Base-by-base conservation (phyloP, 75 land plant genomes). In the Pseudotsuga menziesii region DNA sequence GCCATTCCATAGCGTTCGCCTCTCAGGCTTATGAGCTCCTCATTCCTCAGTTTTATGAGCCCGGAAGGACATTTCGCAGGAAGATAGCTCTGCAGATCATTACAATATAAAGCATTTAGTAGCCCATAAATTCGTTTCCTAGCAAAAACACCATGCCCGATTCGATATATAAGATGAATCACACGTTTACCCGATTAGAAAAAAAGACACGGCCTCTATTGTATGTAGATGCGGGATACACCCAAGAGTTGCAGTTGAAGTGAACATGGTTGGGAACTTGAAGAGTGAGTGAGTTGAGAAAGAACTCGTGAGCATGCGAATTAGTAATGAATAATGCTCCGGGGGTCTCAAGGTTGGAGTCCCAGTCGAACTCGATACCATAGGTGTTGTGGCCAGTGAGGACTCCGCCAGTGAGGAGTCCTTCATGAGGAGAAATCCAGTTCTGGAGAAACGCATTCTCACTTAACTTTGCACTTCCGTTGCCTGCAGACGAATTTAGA, bases 161-260 rank as follows among this genome's bases (percentile, higher is more conserved):
- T 66, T 2, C 9, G 14, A 36, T 36, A 41, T 44, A 3, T 69
- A 52, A 20, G 7, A 20, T 20, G 72, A 69, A 36, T 36, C 23
- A 69, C 72, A 41, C 44, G 39, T 52, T 66, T 80, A 94, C 98
- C 89, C 88, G 78, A 84, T 94, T 91, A 39, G 83, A 56, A 56
- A 96, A 96, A 87, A 96, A 92, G 12, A 96, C 80, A 9, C 98
- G 97, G 2, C 85, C 83, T 48, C 83, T 73, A 17, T 75, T 83
- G 80, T 85, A 85, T 3, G 79, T 78, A 61, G 75, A 61, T 3
- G 71, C 74, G 16, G 91, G 89, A 39, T 81, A 91, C 56, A 96
- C 85, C 94, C 98, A 96, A 11, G 98, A 94, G 76, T 96, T 82
- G 86, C 97, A 93, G 4, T 81, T 83, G 66, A 96, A 96, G 72